A percentile compares a stretch with the other conserved stretches of the same genome.
Evolutionary conservation across 306 rosid species (phyloP).

Genomic region (Begonia peltatifolia): DNA sequence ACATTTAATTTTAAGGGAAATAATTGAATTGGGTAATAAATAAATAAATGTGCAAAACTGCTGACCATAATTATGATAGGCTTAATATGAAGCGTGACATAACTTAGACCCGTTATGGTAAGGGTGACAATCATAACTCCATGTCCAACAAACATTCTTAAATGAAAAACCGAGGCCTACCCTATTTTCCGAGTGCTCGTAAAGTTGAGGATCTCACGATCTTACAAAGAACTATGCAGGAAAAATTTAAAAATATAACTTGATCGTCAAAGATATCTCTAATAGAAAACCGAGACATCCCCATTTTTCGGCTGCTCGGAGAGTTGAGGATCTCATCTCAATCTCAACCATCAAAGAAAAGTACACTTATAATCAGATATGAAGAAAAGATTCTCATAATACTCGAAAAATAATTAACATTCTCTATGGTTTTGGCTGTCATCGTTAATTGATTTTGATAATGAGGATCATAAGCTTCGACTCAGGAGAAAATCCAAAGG

Average conservation of each 20-base stretch:
- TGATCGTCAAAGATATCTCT: background rate
- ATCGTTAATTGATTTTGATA: too few species aligned
- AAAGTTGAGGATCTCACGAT: too few species aligned
- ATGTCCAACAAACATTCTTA: too few species aligned
- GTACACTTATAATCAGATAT: background rate
- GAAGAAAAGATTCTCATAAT: background rate
- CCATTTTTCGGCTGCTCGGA: background rate
- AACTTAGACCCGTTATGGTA: background rate
- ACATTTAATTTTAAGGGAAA: background rate
- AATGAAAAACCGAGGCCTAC: too few species aligned
- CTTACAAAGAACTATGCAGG: too few species aligned
- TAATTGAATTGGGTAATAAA: background rate
- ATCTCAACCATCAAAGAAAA: too few species aligned
- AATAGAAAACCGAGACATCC: background rate
- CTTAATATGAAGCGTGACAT: background rate
- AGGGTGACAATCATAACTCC: too few species aligned
- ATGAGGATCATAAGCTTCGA: too few species aligned
- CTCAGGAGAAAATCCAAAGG: background rate
- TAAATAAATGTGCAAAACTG: background rate
- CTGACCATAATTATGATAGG: background rate
- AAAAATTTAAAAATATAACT: background rate
- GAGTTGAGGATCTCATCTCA: too few species aligned
- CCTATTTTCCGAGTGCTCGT: too few species aligned
- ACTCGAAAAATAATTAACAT: background rate
- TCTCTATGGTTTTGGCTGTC: too few species aligned